A percentile compares a stretch with the other conserved stretches of the same genome.
phyloP scores from a whole-genome alignment of 345 rosid genomes.

The Ceriops zippeliana region DNA sequence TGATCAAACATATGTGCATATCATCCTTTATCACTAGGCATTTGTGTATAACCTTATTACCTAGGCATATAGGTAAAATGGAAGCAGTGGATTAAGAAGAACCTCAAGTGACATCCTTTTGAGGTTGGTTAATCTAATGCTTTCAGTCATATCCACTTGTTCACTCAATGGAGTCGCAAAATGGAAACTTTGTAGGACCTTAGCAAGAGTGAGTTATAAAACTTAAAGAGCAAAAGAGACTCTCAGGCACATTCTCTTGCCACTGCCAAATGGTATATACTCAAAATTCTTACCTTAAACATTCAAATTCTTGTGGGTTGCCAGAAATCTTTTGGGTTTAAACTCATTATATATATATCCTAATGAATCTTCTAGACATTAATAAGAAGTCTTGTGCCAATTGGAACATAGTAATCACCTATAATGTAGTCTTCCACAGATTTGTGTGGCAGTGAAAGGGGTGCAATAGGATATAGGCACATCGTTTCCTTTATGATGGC shows the following conservation, averaged over 20 bases:
- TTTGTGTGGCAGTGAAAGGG: background rate
- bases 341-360: background rate
- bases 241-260: slow-evolving; percentile 10
- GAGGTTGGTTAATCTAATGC: background rate
- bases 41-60: too few relatives aligned
- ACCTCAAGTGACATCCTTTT: background rate
- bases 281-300: background rate
- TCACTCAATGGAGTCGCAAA: background rate
- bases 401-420: slow-evolving; percentile 10
- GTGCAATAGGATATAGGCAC: slow-evolving; percentile 1
- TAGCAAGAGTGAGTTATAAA: slow-evolving; percentile 7
- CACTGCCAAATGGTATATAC: slow-evolving; percentile 5
- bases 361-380: slow-evolving; percentile 11
- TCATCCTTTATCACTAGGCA: too few relatives aligned
- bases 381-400: background rate
- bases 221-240: slow-evolving; percentile 7
- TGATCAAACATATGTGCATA: too few relatives aligned
- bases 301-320: background rate
- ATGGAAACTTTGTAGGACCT: slow-evolving; percentile 6
- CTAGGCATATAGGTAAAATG: background rate
- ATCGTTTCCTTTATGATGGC: slow-evolving; percentile 11
- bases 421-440: slow-evolving; percentile 7
- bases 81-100: slow-evolving; percentile 3
- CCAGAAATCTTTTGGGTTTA: slow-evolving; percentile 6
- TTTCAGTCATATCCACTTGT: slow-evolving; percentile 7